Conservation (phyloP, 345 rosid genomes). For the Salix purpurea region DNA sequence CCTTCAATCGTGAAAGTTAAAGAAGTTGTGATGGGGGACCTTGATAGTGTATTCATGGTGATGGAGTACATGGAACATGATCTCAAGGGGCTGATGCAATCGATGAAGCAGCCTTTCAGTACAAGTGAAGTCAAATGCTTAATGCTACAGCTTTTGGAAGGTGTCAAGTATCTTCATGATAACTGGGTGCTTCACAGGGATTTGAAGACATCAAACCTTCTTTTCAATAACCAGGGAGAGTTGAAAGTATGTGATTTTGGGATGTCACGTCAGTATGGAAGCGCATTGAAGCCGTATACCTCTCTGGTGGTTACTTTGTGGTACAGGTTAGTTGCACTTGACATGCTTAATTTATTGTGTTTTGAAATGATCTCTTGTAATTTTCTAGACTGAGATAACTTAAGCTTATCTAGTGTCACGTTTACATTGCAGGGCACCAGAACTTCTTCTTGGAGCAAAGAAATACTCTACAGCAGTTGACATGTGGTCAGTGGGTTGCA, state of each 20-base stretch:
- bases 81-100: slow-evolving; percentile 61
- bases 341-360: background rate
- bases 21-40: slow-evolving; percentile 74
- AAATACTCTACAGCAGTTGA: slow-evolving; percentile 79
- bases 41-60: slow-evolving; percentile 68
- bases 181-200: slow-evolving; percentile 95
- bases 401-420: slow-evolving; percentile 7
- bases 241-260: slow-evolving; percentile 86
- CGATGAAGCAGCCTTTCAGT: slow-evolving; percentile 68
- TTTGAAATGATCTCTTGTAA: background rate
- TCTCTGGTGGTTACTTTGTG: slow-evolving; percentile 68
- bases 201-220: slow-evolving; percentile 84
- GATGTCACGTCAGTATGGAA: slow-evolving; percentile 80
- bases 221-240: slow-evolving; percentile 68
- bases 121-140: slow-evolving; percentile 86
- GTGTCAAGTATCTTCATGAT: slow-evolving; percentile 75
- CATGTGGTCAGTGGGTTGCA: slow-evolving; percentile 96
- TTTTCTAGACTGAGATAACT: background rate
- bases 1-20: slow-evolving; percentile 71
- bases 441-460: slow-evolving; percentile 73
- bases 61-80: slow-evolving; percentile 96
- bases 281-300: slow-evolving; percentile 80
- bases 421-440: slow-evolving; percentile 65
- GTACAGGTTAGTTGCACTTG: slow-evolving; percentile 59
- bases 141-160: slow-evolving; percentile 82